Evolutionary conservation across 1,284 basidiomycete species (phyloP), one percentile per base, ranked within the genome.

Genomic region (Cystobasidium sp.): DNA sequence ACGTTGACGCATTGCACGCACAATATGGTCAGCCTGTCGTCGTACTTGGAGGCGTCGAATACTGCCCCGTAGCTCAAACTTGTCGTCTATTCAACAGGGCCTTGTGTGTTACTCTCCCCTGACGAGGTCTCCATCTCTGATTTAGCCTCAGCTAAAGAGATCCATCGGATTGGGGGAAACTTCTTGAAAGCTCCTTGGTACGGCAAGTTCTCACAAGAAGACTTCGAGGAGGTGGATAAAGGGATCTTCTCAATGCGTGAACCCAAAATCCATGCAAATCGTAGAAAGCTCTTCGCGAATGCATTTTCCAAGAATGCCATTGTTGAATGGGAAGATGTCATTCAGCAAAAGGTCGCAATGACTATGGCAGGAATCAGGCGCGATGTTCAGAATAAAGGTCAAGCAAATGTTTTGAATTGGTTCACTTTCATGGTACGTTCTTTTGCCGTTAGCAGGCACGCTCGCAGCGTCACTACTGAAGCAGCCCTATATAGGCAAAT

Each of bases 151-250:
- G 66, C 31, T 18, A 68, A 68, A 46, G 66, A 68, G 12, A 68
- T 68, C 3, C 66, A 68, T 44, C 31, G 66, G 12, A 68, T 68
- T 4, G 66, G 66, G 1, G 22, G 49, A 4, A 46, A 46, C 14
- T 68, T 55, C 31, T 1, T 68, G 7, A 68, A 68, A 31, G 66
- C 66, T 43, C 66, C 66, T 18, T 68, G 66, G 66, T 68, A 68
- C 41, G 31, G 24, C 20, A 68, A 68, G 41, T 68, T 55, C 31
- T 1, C 47, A 12, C 51, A 55, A 44, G 66, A 68, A 52, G 41
- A 53, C 20, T 43, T 53, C 12, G 24, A 18, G 37, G 66, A 55
- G 31, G 31, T 24, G 12, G 52, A 68, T 22, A 68, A 68, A 55
- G 66, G 66, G 4, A 56, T 68, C 14, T 68, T 68, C 16, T 39